Evolutionary conservation across 1,139 yeast species (phyloP).

Genomic region (Candida mesenterica): DNA sequence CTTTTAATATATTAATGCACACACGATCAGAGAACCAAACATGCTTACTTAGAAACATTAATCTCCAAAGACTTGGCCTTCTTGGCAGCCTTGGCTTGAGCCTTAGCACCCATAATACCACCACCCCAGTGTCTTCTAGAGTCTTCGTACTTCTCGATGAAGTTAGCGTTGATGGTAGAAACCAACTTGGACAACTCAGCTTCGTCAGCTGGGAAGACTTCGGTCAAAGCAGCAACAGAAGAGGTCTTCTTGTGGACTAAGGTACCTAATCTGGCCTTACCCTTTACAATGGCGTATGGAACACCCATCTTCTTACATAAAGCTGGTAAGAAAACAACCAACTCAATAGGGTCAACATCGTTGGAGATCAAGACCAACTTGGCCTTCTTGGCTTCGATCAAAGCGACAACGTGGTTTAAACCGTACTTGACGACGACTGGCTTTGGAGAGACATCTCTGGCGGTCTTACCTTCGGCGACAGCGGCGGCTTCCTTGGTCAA

Average conservation of each 20-base stretch:
- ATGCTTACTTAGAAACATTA: constrained; percentile 9
- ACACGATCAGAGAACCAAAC: constrained; percentile 1
- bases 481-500: constrained; percentile 98
- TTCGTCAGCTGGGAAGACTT: constrained; percentile 91
- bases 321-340: constrained; percentile 95
- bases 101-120: constrained; percentile 95
- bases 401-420: constrained; percentile 96
- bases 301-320: constrained; percentile 99
- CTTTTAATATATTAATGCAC: constrained; percentile 4
- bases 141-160: constrained; percentile 89
- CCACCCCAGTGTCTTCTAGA: constrained; percentile 99
- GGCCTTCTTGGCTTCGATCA: constrained; percentile 97
- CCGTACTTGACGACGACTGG: constrained; percentile 97
- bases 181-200: constrained; percentile 89
- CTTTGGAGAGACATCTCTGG: constrained; percentile 93
- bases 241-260: constrained; percentile 96
- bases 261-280: constrained; percentile 98
- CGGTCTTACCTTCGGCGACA: constrained; percentile 94
- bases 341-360: constrained; percentile 98
- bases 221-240: constrained; percentile 95
- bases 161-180: constrained; percentile 91
- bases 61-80: constrained; percentile 37
- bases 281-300: constrained; percentile 97
- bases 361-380: constrained; percentile 94
- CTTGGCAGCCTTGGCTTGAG: constrained; percentile 65